A percentile compares a stretch with the other conserved stretches of the same genome.
Evolutionary conservation across 176 grass and related monocot genomes (phyloP).

Genomic region (Aegilops bicornis): DNA sequence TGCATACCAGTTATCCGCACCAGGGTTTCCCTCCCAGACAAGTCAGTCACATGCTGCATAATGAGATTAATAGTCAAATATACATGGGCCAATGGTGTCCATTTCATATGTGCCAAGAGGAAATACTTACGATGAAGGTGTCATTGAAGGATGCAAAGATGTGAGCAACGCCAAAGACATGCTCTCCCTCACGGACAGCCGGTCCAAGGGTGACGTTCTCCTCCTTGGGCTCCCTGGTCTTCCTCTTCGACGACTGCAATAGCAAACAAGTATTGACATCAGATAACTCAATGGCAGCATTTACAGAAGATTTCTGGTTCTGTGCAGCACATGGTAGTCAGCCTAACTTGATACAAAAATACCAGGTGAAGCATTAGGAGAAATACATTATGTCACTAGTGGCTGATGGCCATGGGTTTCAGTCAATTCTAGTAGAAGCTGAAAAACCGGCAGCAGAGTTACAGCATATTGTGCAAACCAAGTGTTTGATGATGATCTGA

Average conservation of each 20-base stretch:
- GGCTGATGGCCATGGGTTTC: not conserved
- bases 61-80: not conserved
- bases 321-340: not conserved
- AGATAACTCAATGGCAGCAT: not conserved
- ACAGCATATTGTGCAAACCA: not conserved
- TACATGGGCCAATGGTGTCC: not conserved
- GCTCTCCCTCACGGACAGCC: conserved; percentile 70
- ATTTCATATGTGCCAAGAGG: not conserved
- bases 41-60: conserved; percentile 77
- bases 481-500: not conserved
- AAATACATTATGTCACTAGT: not conserved
- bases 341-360: not conserved
- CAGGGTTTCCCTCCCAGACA: conserved; percentile 79
- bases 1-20: conserved; percentile 74
- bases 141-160: conserved; percentile 89
- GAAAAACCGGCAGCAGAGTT: not conserved
- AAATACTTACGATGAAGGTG: conserved; percentile 67
- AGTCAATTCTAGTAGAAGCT: not conserved
- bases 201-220: conserved; percentile 78
- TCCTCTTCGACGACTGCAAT: conserved; percentile 59
- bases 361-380: rapidly evolving
- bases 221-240: conserved; percentile 89
- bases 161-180: conserved; percentile 79
- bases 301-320: not conserved
- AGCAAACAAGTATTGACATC: not conserved